These are phyloP conservation scores for Pyrenula aspistea DNA, from an alignment of 495 filamentous ascomycete genomes.

Conservation along the genomic window DNA sequence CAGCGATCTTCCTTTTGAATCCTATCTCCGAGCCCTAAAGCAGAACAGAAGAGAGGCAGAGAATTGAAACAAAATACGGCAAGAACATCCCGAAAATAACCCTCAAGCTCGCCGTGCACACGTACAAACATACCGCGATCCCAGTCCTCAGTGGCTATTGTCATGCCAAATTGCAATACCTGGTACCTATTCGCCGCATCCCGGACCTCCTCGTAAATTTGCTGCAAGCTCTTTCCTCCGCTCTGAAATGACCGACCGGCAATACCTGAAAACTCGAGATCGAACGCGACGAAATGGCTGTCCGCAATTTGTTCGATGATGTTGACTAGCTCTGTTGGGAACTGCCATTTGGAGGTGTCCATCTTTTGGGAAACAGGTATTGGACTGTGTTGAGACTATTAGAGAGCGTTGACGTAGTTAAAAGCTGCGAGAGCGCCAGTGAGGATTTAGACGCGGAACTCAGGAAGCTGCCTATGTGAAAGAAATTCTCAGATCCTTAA, in stretches of 20 bases:
- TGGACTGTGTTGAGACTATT: no score
- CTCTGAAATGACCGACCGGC: conserved; percentile 8
- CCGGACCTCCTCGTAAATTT: conserved; percentile 55
- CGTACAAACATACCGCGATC: neutral
- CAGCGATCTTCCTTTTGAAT: no score
- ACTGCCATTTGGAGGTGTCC: conserved; percentile 48
- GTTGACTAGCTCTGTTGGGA: conserved; percentile 39
- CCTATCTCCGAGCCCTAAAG: no score
- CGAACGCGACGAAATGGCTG: conserved; percentile 57
- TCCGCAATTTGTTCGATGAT: conserved; percentile 48
- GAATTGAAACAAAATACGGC: no score
- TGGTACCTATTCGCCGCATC: conserved; percentile 57
- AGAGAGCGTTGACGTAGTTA: no score
- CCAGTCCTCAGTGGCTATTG: conserved; percentile 43
- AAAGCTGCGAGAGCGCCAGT: no score
- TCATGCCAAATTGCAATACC: conserved; percentile 67
- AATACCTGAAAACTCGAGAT: conserved; percentile 71
- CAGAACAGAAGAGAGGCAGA: no score
- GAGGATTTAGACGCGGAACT: no score
- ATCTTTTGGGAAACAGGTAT: no score
- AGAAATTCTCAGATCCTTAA: no score
- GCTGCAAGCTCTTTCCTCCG: conserved; percentile 36
- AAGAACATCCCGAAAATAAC: no score
- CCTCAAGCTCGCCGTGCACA: neutral
- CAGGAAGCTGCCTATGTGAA: no score